Conservation (phyloP, 2,329 filamentous ascomycete species). For the Chaetothyriales sp. region DNA sequence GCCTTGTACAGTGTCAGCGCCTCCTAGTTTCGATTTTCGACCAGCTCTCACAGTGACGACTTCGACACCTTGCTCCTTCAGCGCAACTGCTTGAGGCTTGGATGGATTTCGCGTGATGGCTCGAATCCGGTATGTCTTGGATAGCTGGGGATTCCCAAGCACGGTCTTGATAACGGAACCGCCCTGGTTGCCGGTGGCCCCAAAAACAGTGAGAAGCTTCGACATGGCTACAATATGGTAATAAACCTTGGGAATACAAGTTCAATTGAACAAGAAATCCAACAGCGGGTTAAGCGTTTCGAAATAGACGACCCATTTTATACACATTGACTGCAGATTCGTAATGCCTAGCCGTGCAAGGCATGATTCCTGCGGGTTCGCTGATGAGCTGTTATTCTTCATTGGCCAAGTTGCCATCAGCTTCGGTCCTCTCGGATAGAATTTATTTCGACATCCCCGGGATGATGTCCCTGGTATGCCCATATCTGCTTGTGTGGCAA, state of each 20-base stretch:
- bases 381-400: too few species aligned
- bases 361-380: too few species aligned
- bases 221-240: background rate
- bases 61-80: constrained; percentile 21
- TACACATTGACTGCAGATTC: background rate
- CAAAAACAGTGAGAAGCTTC: constrained; percentile 32
- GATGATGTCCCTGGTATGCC: too few species aligned
- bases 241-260: background rate
- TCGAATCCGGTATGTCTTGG: constrained; percentile 33
- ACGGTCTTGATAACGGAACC: constrained; percentile 33
- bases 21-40: constrained; percentile 18
- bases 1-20: constrained; percentile 22
- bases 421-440: too few species aligned
- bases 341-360: too few species aligned
- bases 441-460: too few species aligned
- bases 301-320: background rate
- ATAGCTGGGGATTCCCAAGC: constrained; percentile 30
- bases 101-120: constrained; percentile 33
- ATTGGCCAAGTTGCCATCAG: too few species aligned
- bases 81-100: constrained; percentile 18
- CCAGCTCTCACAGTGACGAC: constrained; percentile 13
- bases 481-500: too few species aligned
- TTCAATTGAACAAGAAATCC: background rate
- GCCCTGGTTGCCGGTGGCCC: constrained; percentile 39
- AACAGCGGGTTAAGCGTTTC: background rate